Evolutionary conservation across 2,329 filamentous ascomycete species (phyloP).

Genomic region (Pestalotiopsis sp.): DNA sequence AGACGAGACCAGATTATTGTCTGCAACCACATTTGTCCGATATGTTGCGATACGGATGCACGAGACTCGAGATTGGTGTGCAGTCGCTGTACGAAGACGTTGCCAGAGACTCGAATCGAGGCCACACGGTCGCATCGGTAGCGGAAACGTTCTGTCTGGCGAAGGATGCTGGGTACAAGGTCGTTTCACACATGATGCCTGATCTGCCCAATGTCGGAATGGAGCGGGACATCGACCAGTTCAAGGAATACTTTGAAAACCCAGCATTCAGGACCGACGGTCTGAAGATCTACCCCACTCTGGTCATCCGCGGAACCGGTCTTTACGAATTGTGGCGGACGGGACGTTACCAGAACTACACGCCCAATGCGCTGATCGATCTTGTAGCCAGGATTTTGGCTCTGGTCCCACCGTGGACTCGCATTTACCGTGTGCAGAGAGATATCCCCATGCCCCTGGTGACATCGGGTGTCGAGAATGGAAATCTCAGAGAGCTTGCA

Average conservation of each 20-base stretch:
- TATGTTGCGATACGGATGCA: constrained; percentile 98
- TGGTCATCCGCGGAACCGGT: constrained; percentile 95
- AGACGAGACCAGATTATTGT: constrained; percentile 96
- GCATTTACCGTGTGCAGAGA: constrained; percentile 96
- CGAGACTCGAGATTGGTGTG: constrained; percentile 89
- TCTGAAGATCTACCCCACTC: constrained; percentile 95
- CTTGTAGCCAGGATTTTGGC: constrained; percentile 95
- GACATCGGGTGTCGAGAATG: constrained; percentile 98
- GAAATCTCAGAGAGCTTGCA: constrained; percentile 90
- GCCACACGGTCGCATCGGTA: constrained; percentile 92
- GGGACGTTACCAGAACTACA: constrained; percentile 97
- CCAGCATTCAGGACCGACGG: constrained; percentile 95
- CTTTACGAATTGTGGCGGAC: constrained; percentile 98
- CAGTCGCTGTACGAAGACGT: constrained; percentile 98
- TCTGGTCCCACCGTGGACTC: constrained; percentile 93
- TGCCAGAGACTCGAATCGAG: constrained; percentile 95
- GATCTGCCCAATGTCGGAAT: constrained; percentile 97
- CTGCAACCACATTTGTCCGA: constrained; percentile 91
- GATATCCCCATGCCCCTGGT: constrained; percentile 99
- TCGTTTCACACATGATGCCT: constrained; percentile 99
- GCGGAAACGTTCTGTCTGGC: constrained; percentile 96
- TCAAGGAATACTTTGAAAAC: constrained; percentile 96
- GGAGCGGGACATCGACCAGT: constrained; percentile 96
- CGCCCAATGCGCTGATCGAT: constrained; percentile 93
- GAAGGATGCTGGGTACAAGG: constrained; percentile 98